Percentiles rank a stretch among this genome's conserved stretches.
These are phyloP conservation scores for Quercus alba DNA, from an alignment of 306 rosid species.

Conservation along the genomic window DNA sequence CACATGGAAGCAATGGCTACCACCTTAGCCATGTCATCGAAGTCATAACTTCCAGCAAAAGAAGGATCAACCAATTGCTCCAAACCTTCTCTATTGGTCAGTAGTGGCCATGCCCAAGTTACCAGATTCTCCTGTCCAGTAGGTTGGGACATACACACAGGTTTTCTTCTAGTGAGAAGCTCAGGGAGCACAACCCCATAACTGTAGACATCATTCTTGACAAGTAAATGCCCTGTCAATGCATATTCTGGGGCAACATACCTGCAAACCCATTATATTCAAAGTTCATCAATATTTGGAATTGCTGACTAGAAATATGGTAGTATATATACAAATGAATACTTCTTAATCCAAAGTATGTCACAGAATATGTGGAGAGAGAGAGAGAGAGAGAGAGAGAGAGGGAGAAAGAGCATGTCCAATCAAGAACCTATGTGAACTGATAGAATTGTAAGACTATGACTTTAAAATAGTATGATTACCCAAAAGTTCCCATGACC, in stretches of 20 bases:
- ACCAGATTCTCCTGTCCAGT: conserved; percentile 79
- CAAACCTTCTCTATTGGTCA: conserved; percentile 70
- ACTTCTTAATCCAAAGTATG: not conserved
- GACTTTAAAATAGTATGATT: not conserved
- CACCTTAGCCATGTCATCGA: conserved; percentile 87
- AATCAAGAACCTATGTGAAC: not conserved
- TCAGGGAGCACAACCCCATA: conserved; percentile 91
- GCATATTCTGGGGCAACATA: conserved; percentile 98
- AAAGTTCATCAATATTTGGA: conserved; percentile 10
- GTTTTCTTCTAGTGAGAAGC: conserved; percentile 87
- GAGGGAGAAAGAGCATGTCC: too few species aligned
- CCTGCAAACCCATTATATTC: conserved; percentile 41
- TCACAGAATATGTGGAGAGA: not conserved
- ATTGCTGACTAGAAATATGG: conserved; percentile 2
- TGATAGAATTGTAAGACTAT: not conserved
- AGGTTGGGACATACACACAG: conserved; percentile 89
- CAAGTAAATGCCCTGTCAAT: conserved; percentile 90
- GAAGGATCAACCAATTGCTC: conserved; percentile 77
- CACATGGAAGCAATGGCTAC: conserved; percentile 95
- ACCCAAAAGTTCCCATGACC: conserved; percentile 99
- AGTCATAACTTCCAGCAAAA: conserved; percentile 54
- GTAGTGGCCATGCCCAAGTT: conserved; percentile 79
- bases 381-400: too few species aligned
- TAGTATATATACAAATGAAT: not conserved
- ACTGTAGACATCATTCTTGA: conserved; percentile 91